Base-by-base conservation (phyloP, 345 rosid species). In the Dipteronia dyeriana region DNA sequence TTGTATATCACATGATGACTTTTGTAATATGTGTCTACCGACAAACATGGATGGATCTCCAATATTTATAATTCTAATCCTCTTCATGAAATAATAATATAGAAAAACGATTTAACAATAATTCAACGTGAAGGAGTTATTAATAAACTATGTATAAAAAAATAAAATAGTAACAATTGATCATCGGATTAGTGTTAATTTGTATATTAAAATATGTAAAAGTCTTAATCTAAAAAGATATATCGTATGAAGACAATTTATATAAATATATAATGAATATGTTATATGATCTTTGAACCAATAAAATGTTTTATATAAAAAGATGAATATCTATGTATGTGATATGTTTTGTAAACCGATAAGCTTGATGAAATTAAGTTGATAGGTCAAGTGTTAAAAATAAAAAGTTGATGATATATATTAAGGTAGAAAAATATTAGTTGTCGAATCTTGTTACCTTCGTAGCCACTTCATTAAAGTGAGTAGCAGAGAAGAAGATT, bases 381-480 rank as follows among this genome's bases (percentile, higher is more conserved):
- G 54, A 34, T 12, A 11, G 54, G 13, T 49, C 54, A 49, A 49
- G 17, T 49, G 54, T 49, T 31, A 34, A 34, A 4, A 34, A 34
- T 4, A 34, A 34, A 34, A 34, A 34, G 38, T 34, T 26, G 47
- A 66, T 54, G 22, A 38, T 26, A 60, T 39, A 4, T 45, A 56
- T 16, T 26, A 65, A 61, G 17, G 51, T n/a, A 34, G 38, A 34
- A 4, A 4, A 4, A 34, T 34, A 34, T 0, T 34, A 45, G n/a
- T 73, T 43, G 9, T 41, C 85, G 94, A 88, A 90, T 89, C 90
- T 87, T 76, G 72, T 86, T 90, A 88, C 89, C 97, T 90, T 91
- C 87, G 79, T 20, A 76, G 75, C 92, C 94, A 90, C 90, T 90
- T 90, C 94, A 88, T 75, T 90, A 90, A 88, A 91, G 92, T 75